A percentile compares a stretch with the other conserved stretches of the same genome.
Conservation (phyloP, 208 protist genomes). For the Phytomonas francai region DNA sequence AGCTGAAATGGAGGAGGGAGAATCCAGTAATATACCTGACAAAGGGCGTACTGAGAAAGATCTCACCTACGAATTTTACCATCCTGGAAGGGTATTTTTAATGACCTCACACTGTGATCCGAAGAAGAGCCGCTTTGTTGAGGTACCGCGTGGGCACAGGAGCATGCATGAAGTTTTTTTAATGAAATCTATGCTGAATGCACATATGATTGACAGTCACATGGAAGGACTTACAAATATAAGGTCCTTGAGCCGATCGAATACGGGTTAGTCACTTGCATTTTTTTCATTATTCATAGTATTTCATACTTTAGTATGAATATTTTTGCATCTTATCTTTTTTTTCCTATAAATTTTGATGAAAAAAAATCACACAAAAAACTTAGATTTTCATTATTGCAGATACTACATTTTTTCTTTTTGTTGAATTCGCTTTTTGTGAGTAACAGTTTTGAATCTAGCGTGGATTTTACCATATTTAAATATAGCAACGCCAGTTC, state of each 20-base stretch:
- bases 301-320: neutral
- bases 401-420: conserved; percentile 12
- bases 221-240: conserved; percentile 17
- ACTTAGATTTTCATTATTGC: conserved; percentile 6
- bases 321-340: conserved; percentile 10
- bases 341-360: neutral
- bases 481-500: neutral
- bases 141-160: conserved; percentile 43
- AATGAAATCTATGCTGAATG: conserved; percentile 32
- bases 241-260: neutral
- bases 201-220: conserved; percentile 45
- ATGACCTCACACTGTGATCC: conserved; percentile 37
- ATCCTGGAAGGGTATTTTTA: conserved; percentile 46
- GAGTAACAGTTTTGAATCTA: neutral
- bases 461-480: neutral
- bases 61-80: conserved; percentile 41
- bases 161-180: conserved; percentile 51
- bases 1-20: conserved; percentile 4
- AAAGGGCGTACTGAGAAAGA: conserved; percentile 12
- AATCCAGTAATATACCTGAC: conserved; percentile 2
- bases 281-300: conserved; percentile 7
- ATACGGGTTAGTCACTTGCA: neutral
- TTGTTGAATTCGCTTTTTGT: neutral
- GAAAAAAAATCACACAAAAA: neutral
- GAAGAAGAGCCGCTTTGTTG: conserved; percentile 34